phyloP scores from a whole-genome alignment of 1,284 basidiomycete genomes.

The Irpex sp. region DNA sequence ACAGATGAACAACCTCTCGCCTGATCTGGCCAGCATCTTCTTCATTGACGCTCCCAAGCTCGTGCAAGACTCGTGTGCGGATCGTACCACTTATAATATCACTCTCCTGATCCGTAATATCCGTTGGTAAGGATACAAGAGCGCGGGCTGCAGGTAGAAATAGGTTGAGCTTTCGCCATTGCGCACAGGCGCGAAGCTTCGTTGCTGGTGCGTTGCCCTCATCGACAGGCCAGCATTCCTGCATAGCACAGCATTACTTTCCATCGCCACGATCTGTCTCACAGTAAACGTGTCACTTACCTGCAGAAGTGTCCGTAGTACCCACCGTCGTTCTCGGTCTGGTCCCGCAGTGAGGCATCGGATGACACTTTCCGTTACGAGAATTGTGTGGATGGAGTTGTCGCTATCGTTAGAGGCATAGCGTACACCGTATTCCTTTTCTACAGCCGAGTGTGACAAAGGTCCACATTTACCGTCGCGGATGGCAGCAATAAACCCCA shows the following conservation, averaged over 20 bases:
- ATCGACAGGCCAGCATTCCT: constrained; percentile 49
- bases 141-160: constrained; percentile 34
- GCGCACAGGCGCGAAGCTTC: constrained; percentile 29
- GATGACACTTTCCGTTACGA: constrained; percentile 33
- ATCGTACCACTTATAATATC: constrained; percentile 39
- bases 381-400: constrained; percentile 21
- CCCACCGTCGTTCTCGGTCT: constrained; percentile 26
- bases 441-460: constrained; percentile 27
- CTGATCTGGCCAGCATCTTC: constrained; percentile 24
- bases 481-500: constrained; percentile 27
- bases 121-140: constrained; percentile 27
- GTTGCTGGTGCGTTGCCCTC: constrained; percentile 26
- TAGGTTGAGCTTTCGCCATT: constrained; percentile 36
- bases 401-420: constrained; percentile 28
- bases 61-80: constrained; percentile 45
- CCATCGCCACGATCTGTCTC: background rate
- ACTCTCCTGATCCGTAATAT: constrained; percentile 21
- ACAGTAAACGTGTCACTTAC: constrained; percentile 16
- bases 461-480: constrained; percentile 28
- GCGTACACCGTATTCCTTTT: constrained; percentile 34
- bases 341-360: constrained; percentile 33
- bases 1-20: constrained; percentile 31
- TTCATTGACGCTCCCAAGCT: constrained; percentile 35
- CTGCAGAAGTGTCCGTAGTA: constrained; percentile 28
- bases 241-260: constrained; percentile 7